phyloP scores from a whole-genome alignment of 495 filamentous ascomycete species.

The Penicillium robsamsonii region DNA sequence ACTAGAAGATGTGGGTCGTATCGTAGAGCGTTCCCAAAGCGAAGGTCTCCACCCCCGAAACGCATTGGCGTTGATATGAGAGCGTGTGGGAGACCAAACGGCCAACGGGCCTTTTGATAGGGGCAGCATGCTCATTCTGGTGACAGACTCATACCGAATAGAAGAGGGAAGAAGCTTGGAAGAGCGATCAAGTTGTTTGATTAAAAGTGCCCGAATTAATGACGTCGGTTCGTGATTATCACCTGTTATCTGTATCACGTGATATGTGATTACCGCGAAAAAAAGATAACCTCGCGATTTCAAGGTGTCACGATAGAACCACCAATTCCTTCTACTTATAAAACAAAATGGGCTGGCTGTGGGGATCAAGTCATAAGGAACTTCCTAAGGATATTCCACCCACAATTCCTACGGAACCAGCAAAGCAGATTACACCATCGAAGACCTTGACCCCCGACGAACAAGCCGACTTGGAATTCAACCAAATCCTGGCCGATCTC shows the following conservation, averaged over 20 bases:
- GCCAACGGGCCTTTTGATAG: slow-evolving; percentile 9
- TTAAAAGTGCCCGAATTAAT: slow-evolving; percentile 13
- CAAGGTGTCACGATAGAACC: neutral
- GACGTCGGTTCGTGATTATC: slow-evolving; percentile 13
- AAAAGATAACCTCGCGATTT: slow-evolving; percentile 12
- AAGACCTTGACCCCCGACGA: slow-evolving; percentile 53
- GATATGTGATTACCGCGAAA: slow-evolving; percentile 6
- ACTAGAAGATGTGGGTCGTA: slow-evolving; percentile 21
- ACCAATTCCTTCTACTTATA: neutral
- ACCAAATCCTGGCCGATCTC: slow-evolving; percentile 55
- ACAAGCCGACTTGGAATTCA: slow-evolving; percentile 60
- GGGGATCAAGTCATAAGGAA: slow-evolving; percentile 39
- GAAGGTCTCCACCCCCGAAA: slow-evolving; percentile 21
- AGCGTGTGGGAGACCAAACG: slow-evolving; percentile 5
- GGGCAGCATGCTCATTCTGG: slow-evolving; percentile 15
- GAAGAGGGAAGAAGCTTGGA: neutral
- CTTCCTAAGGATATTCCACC: slow-evolving; percentile 16
- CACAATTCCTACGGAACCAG: slow-evolving; percentile 17
- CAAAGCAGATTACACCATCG: slow-evolving; percentile 26
- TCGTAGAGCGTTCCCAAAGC: slow-evolving; percentile 12
- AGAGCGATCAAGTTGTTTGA: slow-evolving; percentile 8
- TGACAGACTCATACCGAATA: slow-evolving; percentile 3
- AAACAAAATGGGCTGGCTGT: slow-evolving; percentile 52
- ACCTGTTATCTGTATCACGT: slow-evolving; percentile 5
- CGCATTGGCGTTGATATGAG: slow-evolving; percentile 8